Evolutionary conservation across 2,329 filamentous ascomycete species (phyloP), one percentile per base, ranked within the genome.

Genomic region (Pestalotiopsis sp.): DNA sequence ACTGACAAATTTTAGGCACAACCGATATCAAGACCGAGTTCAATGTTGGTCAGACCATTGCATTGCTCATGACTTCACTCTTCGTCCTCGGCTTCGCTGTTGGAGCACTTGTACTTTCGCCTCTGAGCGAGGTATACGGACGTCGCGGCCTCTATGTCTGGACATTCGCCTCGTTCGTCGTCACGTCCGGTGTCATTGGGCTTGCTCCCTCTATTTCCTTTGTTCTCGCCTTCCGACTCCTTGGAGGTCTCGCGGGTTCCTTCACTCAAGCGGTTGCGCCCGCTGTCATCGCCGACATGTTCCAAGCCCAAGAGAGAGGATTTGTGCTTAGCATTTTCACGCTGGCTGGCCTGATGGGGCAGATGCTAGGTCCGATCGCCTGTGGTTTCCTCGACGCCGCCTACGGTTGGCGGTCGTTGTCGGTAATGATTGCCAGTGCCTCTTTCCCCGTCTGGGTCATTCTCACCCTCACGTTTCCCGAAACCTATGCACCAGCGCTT

Each of bases 11-110:
- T 41, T 78, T 59, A 79, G 79, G 78, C 67, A 79, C 81, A 36
- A 68, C 70, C 41, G 76, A 82, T 62, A 78, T 83, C 63, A 78
- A 81, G 68, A 41, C 72, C 5, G 77, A 82, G 57, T 83, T 82
- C 67, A 68, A 73, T n/a, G 76, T 79, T 27, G 78, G 75, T 56
- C 78, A 80, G 66, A 80, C 81, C 68, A 73, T 83, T 49, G 80
- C 79, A 23, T 81, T 80, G 9, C 75, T 84, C 14, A 71, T 74
- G 31, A 73, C 77, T 14, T 74, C 75, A 11, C 66, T 77, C 3
- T 77, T 76, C 49, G 75, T 76, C 13, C 70, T 78, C 5, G 76
- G 77, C 38, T 76, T 78, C 36, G 71, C 76, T 4, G 64, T 77
- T 31, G 76, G 75, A 4, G 76, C 76, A 36, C 66, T 78, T 11